Percentiles rank a stretch among this genome's conserved stretches.
phyloP scores from a whole-genome alignment of 169 alveolate genomes.

The Plasmodium cynomolgi region DNA sequence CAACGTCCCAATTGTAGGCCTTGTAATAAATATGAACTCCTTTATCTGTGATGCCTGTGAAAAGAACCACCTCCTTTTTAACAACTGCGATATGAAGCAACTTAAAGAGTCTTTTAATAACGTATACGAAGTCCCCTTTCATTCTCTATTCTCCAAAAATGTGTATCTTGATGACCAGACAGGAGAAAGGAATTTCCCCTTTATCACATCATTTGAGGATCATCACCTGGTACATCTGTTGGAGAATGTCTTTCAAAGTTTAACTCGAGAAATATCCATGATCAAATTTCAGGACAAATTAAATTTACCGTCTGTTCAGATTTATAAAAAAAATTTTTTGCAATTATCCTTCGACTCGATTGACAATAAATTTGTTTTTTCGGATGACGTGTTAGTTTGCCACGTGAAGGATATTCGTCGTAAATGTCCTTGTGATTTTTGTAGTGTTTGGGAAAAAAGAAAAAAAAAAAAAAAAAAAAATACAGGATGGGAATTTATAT shows the following conservation, averaged over 20 bases:
- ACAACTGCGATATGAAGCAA: conserved; percentile 87
- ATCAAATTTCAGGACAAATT: conserved; percentile 40
- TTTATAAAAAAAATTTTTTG: conserved; percentile 31
- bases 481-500: conserved; percentile 21
- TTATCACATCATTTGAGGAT: conserved; percentile 87
- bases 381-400: conserved; percentile 68
- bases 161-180: conserved; percentile 35
- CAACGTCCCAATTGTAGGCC: conserved; percentile 93
- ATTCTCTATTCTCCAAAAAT: conserved; percentile 83
- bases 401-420: conserved; percentile 70
- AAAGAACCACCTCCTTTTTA: conserved; percentile 89
- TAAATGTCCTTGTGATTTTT: conserved; percentile 42
- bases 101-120: conserved; percentile 87
- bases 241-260: conserved; percentile 79
- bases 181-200: conserved; percentile 88
- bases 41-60: conserved; percentile 92
- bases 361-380: conserved; percentile 63
- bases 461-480: conserved; percentile 71
- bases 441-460: conserved; percentile 9
- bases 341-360: conserved; percentile 75
- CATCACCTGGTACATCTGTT: conserved; percentile 79
- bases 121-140: conserved; percentile 87
- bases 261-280: conserved; percentile 81
- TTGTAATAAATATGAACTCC: conserved; percentile 97
- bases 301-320: conserved; percentile 64